These are phyloP conservation scores for Apophysomyces elegans DNA, from an alignment of 371 early-diverging fungal species.

Conservation along the genomic window DNA sequence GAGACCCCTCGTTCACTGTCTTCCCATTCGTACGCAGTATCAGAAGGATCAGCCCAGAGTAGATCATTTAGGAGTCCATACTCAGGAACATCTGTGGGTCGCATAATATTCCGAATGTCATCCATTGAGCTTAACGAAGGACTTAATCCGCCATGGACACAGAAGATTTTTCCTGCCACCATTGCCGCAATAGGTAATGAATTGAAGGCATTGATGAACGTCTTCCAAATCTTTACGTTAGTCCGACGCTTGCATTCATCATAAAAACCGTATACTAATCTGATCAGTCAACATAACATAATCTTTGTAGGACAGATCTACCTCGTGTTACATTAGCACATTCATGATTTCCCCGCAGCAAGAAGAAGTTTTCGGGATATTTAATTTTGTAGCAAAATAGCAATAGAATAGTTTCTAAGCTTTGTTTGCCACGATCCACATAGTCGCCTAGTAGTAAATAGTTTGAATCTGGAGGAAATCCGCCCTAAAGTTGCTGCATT, in stretches of 20 bases:
- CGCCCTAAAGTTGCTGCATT: conserved; percentile 51
- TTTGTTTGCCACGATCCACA: conserved; percentile 96
- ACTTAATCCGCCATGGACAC: conserved; percentile 97
- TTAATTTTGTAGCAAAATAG: conserved; percentile 97
- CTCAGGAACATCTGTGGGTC: conserved; percentile 98
- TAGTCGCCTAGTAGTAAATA: conserved; percentile 97
- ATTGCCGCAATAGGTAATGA: conserved; percentile 96
- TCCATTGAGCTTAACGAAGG: conserved; percentile 90
- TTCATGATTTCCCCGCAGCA: conserved; percentile 98
- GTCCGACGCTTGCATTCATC: conserved; percentile 99
- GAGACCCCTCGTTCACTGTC: conserved; percentile 98
- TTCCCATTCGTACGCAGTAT: conserved; percentile 86
- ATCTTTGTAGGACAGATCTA: conserved; percentile 16
- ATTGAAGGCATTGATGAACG: conserved; percentile 98
- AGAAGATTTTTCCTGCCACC: conserved; percentile 96
- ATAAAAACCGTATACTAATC: conserved; percentile 94
- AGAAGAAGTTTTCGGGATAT: conserved; percentile 93
- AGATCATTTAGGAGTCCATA: conserved; percentile 85
- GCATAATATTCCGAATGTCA: conserved; percentile 87
- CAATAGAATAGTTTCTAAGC: conserved; percentile 92
- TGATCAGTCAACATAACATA: background rate
- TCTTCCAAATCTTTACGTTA: conserved; percentile 95
- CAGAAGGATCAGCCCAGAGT: conserved; percentile 91
- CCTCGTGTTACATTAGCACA: conserved; percentile 95
- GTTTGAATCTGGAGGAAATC: conserved; percentile 86